A percentile compares a stretch with the other conserved stretches of the same genome.
These are phyloP conservation scores for Blastobotrys illinoisensis DNA, from an alignment of 1,139 yeast genomes.

Conservation along the genomic window DNA sequence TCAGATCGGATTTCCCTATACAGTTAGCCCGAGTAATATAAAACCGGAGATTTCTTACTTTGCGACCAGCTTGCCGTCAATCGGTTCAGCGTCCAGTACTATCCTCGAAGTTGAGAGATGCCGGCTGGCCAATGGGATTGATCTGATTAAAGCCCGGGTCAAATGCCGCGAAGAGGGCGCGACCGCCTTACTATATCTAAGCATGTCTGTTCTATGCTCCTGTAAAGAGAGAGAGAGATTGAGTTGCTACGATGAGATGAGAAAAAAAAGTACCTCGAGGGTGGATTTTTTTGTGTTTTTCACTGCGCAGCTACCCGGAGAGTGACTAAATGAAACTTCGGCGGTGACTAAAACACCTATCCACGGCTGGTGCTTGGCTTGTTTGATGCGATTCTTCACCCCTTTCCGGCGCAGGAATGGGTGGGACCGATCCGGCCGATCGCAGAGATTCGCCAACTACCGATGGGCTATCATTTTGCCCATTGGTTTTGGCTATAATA, in stretches of 20 bases:
- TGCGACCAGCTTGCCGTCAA: constrained; percentile 73
- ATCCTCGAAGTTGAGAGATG: constrained; percentile 11
- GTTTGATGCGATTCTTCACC: neutral
- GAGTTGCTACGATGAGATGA: neutral
- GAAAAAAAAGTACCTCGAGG: neutral
- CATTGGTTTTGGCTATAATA: neutral
- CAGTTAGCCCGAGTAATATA: constrained; percentile 9
- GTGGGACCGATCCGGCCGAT: neutral
- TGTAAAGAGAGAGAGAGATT: neutral
- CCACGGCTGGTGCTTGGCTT: neutral
- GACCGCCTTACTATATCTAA: constrained; percentile 1
- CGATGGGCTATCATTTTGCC: neutral
- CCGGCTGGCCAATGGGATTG: constrained; percentile 3
- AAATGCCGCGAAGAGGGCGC: neutral
- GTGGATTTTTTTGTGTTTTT: neutral
- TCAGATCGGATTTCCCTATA: constrained; percentile 27
- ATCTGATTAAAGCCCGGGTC: neutral
- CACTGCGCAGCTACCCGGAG: neutral
- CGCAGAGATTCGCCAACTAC: too few relatives aligned
- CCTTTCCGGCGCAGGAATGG: neutral
- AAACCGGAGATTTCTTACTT: constrained; percentile 27
- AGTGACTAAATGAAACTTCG: neutral
- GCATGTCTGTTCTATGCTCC: constrained; percentile 3
- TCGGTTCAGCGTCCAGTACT: constrained; percentile 33
- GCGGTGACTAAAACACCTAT: neutral